A percentile compares a stretch with the other conserved stretches of the same genome.
These are phyloP conservation scores for Wickerhamomyces kurtzmanii DNA, from an alignment of 805 yeast species.

Conservation along the genomic window DNA sequence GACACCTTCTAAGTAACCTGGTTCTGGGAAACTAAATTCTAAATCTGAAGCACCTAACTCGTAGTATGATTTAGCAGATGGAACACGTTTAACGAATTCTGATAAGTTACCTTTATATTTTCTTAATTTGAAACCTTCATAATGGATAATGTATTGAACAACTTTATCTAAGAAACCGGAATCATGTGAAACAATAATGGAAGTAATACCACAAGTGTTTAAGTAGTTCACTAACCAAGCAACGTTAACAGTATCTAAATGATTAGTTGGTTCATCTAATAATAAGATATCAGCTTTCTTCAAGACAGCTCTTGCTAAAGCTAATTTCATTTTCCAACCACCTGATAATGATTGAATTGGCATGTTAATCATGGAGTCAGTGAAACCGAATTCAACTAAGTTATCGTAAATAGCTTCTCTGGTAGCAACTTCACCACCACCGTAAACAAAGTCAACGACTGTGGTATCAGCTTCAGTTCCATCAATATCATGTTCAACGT, in stretches of 20 bases:
- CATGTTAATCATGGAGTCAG: conserved; percentile 87
- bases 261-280: conserved; percentile 99
- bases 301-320: conserved; percentile 98
- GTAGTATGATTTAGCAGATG: conserved; percentile 97
- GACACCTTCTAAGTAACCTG: conserved; percentile 99
- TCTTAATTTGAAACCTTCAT: conserved; percentile 99
- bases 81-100: conserved; percentile 97
- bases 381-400: conserved; percentile 85
- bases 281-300: conserved; percentile 96
- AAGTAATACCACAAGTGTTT: conserved; percentile 96
- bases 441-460: conserved; percentile 85
- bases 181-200: conserved; percentile 98
- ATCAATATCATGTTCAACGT: conserved; percentile 99
- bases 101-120: conserved; percentile 99
- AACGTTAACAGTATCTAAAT: conserved; percentile 98
- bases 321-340: conserved; percentile 99
- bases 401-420: conserved; percentile 62
- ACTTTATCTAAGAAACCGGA: conserved; percentile 98
- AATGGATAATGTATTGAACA: conserved; percentile 97
- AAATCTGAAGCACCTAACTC: conserved; percentile 97
- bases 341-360: conserved; percentile 97
- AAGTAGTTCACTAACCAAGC: conserved; percentile 99
- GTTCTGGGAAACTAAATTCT: conserved; percentile 98
- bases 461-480: conserved; percentile 96
- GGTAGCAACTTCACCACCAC: conserved; percentile 71